Base-by-base conservation (phyloP, 2,329 filamentous ascomycete species). In the Myriosclerotinia scirpicola region DNA sequence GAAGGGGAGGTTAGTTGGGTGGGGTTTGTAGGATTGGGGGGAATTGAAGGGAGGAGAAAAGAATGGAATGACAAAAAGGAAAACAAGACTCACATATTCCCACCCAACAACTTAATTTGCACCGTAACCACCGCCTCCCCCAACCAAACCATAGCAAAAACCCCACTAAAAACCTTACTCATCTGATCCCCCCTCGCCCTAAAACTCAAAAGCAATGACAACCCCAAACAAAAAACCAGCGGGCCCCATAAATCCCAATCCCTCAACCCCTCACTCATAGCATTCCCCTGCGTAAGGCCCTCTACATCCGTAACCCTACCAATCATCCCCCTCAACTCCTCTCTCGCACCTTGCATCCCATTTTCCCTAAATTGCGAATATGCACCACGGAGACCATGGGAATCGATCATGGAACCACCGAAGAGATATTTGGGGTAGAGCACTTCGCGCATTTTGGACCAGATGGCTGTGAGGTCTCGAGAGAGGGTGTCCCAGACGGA, bases 181-280 rank as follows among this genome's bases (percentile, higher is more conserved):
- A 90, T 91, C 81, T 99, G 95, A 58, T 92, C 86, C 1, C 85
- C 83, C 72, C 88, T 85, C 17, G 92, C 92, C 69, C 90, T 87
- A 76, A 96, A 86, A 72, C 93, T 96, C 67, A 99, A 82, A 73
- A 99, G 87, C 78, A 97, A 84, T 72, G 92, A 94, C 67, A 99
- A 82, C 67, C 96, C 81, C 71, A 99, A 81, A 75, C 94, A 97
- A 81, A 99, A 99, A 71, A 99, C 88, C 66, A 99, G 82, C 46
- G 95, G 95, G 0, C 95, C 95, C 95, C 95, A 99, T 62, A 99
- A 85, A 83, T 99, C 95, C 95, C 95, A 99, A 80, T 99, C 93
- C 69, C 94, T 84, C 75, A 98, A 80, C 0, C 93, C 93, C 62
- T 96, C 91, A 71, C 90, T 94, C 92, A 97, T 96, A 0, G 34